Base-by-base conservation (phyloP, 768 basidiomycete genomes). In the Fistulinella prunicolor region DNA sequence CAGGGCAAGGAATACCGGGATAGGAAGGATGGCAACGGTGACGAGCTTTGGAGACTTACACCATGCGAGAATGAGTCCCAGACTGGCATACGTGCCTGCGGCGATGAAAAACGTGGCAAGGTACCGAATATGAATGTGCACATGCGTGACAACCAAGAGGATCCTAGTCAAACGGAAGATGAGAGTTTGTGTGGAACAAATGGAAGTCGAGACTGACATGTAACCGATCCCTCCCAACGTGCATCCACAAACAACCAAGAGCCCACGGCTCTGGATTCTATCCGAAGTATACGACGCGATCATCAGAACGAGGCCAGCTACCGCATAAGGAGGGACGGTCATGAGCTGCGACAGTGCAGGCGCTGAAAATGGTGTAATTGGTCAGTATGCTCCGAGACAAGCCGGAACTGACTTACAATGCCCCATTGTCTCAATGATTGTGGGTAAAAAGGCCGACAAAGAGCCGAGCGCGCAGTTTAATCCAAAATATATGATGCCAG, bases 321-420 rank as follows among this genome's bases (percentile, higher is more conserved):
- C 68, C 6, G 75, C 75, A 52, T 81, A 80, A 9, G 80, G 80
- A 7, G 79, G 77, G 10, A 80, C 78, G 6, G 77, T 77, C 55
- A 78, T 69, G 1, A 80, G 60, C 54, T 80, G 77, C 0, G 73
- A 71, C 37, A 74, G 49, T 4, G 75, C 77, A 41, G 69, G 58
- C 14, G 71, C 75, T 77, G 43, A 12, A 19, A 43, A 48, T 8
- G 30, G 24, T 9, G 7, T 62, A 26, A 24, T n/a, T n/a, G 10
- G 19, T 54, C 30, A 46, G 30, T 24, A 20, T 16, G 19, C 4
- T 20, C 21, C 7, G 14, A 38, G 19, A 32, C 12, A n/a, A 9
- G 4, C 3, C 0, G 19, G 9, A n/a, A 24, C 2, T 34, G 38
- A 55, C 73, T 22, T 54, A 78, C 76, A 71, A 57, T 68, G 69